Base-by-base conservation (phyloP, 2,329 filamentous ascomycete species). In the Exophiala viscosa region DNA sequence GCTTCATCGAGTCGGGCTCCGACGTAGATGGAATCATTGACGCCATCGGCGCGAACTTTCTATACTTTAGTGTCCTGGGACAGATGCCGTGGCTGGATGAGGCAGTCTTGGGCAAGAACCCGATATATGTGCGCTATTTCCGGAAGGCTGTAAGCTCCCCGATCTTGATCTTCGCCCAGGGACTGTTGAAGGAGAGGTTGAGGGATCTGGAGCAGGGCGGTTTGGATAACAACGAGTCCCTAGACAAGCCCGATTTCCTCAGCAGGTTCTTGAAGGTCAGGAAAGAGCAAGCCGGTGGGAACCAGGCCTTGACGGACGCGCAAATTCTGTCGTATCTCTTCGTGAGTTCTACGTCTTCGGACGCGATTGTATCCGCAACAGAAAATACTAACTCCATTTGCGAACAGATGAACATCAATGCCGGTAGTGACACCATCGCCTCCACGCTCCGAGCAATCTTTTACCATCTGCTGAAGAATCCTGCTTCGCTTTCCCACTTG, bases 401-500 rank as follows among this genome's bases (percentile, higher is more conserved):
- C 11, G 18, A 39, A n/a, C n/a, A 56, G 54, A 55, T 55, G 52
- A 70, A 69, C 50, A 59, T 69, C 20, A 63, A 64, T 11, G 88
- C 88, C 0, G 87, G 88, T 3, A 86, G 82, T 2, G 88, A 93
- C 69, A 92, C 88, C 0, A 91, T 88, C 0, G 87, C 86, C 31
- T 90, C 90, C 64, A 83, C 80, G 3, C 76, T 91, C 0, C 80
- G 81, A 5, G 78, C 84, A 6, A 79, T 90, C 0, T 89, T 92
- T 64, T 91, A 91, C 70, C 85, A 83, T 66, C 70, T 91, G 2
- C 76, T 90, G 34, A 84, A 84, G 62, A 80, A 83, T 62, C 84
- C 83, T 0, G 60, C 56, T 5, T 62, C 62, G 1, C 35, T 67
- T 6, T 28, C 61, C 1, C 60, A 49, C 8, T 61, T 70, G 2